A percentile compares a stretch with the other conserved stretches of the same genome.
These are phyloP conservation scores for Ogataea kodamae DNA, from an alignment of 805 yeast genomes.

Conservation along the genomic window DNA sequence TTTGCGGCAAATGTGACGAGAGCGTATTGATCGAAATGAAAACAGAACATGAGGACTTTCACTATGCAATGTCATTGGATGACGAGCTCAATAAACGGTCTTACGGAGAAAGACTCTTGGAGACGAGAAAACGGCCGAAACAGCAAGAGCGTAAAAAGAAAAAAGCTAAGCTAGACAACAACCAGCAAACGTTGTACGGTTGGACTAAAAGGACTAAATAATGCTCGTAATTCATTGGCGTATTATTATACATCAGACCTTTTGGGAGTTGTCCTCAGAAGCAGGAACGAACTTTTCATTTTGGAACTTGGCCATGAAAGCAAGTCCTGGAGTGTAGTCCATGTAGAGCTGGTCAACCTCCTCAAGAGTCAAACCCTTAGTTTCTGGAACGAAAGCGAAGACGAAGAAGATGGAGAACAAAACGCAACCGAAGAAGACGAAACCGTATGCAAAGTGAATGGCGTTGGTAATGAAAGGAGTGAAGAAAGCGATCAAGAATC, in stretches of 20 bases:
- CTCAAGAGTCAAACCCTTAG: conserved; percentile 54
- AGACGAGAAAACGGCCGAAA: conserved; percentile 3
- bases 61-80: conserved; percentile 26
- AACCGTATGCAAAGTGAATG: conserved; percentile 56
- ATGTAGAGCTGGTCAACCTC: conserved; percentile 54
- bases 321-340: conserved; percentile 32
- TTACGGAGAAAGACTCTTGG: conserved; percentile 18
- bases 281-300: conserved; percentile 10
- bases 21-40: conserved; percentile 5
- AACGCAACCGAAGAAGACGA: conserved; percentile 53
- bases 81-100: conserved; percentile 17
- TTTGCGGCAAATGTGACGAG: conserved; percentile 19
- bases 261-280: conserved; percentile 2
- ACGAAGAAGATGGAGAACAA: conserved; percentile 52
- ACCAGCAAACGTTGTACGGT: conserved; percentile 4
- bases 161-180: conserved; percentile 2
- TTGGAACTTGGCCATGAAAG: conserved; percentile 24
- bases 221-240: conserved; percentile 7
- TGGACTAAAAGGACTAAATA: conserved; percentile 4
- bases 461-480: conserved; percentile 54
- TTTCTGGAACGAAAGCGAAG: conserved; percentile 50
- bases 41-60: conserved; percentile 29
- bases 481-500: conserved; percentile 53
- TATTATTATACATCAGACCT: conserved; percentile 3
- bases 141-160: neutral